Evolutionary conservation across 257 asterid species (phyloP).

Genomic region (Jacaranda copaia): DNA sequence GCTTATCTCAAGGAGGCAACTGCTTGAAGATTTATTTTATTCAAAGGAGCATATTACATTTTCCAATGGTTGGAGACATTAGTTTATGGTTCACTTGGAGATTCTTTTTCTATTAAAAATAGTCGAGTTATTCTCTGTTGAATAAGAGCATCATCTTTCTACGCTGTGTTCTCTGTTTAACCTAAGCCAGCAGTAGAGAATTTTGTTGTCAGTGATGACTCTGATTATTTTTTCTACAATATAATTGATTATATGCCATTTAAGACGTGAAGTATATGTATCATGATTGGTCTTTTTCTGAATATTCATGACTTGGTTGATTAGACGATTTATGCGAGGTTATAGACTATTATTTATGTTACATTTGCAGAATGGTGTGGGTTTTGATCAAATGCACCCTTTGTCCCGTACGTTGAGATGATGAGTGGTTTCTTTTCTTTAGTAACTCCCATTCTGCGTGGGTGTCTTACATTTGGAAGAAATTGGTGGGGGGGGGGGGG

Average conservation of each 20-base stretch:
- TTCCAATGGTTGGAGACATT: slow-evolving; percentile 16
- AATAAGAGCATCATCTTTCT: slow-evolving; percentile 49
- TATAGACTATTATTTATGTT: background rate
- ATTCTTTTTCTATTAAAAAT: slow-evolving; percentile 33
- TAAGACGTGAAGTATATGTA: background rate
- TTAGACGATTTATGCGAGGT: background rate
- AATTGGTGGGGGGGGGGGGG: background rate
- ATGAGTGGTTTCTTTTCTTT: background rate
- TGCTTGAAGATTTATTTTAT: slow-evolving; percentile 48
- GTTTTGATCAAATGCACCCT: background rate
- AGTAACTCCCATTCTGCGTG: background rate
- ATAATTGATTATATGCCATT: slow-evolving; percentile 1
- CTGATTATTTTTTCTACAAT: slow-evolving; percentile 16
- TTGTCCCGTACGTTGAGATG: too few relatives aligned
- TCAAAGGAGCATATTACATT: background rate
- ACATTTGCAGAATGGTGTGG: background rate
- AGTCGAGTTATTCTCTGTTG: slow-evolving; percentile 8
- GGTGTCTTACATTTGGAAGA: background rate
- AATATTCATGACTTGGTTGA: background rate
- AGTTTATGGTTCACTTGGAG: slow-evolving; percentile 22
- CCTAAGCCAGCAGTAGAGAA: slow-evolving; percentile 37
- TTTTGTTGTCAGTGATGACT: slow-evolving; percentile 39
- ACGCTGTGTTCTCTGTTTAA: slow-evolving; percentile 37
- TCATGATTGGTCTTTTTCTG: background rate
- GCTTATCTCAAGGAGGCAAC: slow-evolving; percentile 86